phyloP scores from a whole-genome alignment of 768 basidiomycete genomes.

The Gyrodon lividus region DNA sequence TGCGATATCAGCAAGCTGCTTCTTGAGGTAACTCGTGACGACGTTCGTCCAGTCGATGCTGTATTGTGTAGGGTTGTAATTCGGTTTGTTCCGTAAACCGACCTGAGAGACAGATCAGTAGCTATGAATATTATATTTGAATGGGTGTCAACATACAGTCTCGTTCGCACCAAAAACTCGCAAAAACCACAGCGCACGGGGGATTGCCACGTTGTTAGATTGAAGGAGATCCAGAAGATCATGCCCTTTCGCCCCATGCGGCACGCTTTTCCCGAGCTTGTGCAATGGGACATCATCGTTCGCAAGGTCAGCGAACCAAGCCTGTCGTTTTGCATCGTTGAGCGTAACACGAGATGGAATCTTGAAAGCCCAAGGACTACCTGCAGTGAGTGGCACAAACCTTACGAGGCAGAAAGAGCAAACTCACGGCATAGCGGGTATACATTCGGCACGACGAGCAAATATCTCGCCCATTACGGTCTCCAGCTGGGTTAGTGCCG shows the following conservation, averaged over 20 bases:
- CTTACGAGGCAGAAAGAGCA: neutral
- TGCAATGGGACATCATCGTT: conserved; percentile 77
- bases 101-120: conserved; percentile 41
- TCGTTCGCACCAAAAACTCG: conserved; percentile 87
- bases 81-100: conserved; percentile 71
- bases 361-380: conserved; percentile 62
- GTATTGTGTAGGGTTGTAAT: conserved; percentile 81
- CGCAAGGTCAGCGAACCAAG: conserved; percentile 83
- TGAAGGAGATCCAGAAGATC: conserved; percentile 81
- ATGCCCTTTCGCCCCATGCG: conserved; percentile 82
- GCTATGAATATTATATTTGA: neutral
- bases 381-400: neutral
- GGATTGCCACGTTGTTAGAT: conserved; percentile 70
- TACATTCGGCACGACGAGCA: conserved; percentile 53
- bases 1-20: conserved; percentile 75
- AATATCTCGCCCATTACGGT: conserved; percentile 79
- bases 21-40: conserved; percentile 79
- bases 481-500: conserved; percentile 60
- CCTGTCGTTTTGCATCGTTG: conserved; percentile 73
- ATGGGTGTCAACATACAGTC: conserved; percentile 47
- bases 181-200: conserved; percentile 85
- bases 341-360: conserved; percentile 81
- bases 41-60: conserved; percentile 84
- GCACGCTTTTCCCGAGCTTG: conserved; percentile 82
- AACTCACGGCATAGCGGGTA: conserved; percentile 65